Percentiles rank a stretch among this genome's conserved stretches.
phyloP scores from a whole-genome alignment of 2,329 filamentous ascomycete genomes.

The Arthrinium phaeospermum region DNA sequence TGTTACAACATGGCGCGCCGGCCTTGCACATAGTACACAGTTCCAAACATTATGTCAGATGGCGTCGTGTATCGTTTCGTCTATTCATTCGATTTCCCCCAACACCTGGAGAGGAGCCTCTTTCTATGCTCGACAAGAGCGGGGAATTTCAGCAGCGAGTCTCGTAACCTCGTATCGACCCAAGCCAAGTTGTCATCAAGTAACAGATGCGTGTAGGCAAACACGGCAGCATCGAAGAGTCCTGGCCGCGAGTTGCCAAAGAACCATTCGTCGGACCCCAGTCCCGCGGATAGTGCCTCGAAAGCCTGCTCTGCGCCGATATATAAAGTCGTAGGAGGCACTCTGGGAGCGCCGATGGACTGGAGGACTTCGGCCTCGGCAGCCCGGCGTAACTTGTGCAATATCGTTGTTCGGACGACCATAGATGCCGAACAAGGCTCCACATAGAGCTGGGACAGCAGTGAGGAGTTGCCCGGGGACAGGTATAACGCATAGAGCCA shows the following conservation, averaged over 20 bases:
- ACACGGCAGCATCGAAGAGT: slow-evolving; percentile 86
- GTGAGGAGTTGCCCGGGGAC: slow-evolving; percentile 66
- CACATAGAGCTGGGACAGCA: slow-evolving; percentile 77
- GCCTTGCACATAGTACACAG: slow-evolving; percentile 8
- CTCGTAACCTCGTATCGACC: slow-evolving; percentile 65
- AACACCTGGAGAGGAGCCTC: slow-evolving; percentile 60
- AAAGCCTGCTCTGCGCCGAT: slow-evolving; percentile 52
- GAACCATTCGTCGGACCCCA: slow-evolving; percentile 54
- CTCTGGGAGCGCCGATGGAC: slow-evolving; percentile 44
- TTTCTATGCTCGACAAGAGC: slow-evolving; percentile 71
- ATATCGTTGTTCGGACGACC: slow-evolving; percentile 67
- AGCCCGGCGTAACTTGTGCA: slow-evolving; percentile 71
- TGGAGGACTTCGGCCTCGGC: slow-evolving; percentile 78
- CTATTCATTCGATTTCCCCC: slow-evolving; percentile 28
- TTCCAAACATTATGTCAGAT: neutral
- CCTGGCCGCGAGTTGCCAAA: slow-evolving; percentile 61
- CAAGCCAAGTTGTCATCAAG: slow-evolving; percentile 69
- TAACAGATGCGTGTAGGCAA: slow-evolving; percentile 86
- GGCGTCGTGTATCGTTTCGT: neutral
- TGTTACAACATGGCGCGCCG: slow-evolving; percentile 17
- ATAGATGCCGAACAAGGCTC: slow-evolving; percentile 62
- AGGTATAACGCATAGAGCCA: slow-evolving; percentile 91
- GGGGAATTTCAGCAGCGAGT: slow-evolving; percentile 60
- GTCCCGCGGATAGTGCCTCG: slow-evolving; percentile 49
- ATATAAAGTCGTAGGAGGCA: slow-evolving; percentile 50